Evolutionary conservation across 495 filamentous ascomycete genomes (phyloP), one percentile per base, ranked within the genome.

Genomic region (Paragyromitra xinjiangensis): DNA sequence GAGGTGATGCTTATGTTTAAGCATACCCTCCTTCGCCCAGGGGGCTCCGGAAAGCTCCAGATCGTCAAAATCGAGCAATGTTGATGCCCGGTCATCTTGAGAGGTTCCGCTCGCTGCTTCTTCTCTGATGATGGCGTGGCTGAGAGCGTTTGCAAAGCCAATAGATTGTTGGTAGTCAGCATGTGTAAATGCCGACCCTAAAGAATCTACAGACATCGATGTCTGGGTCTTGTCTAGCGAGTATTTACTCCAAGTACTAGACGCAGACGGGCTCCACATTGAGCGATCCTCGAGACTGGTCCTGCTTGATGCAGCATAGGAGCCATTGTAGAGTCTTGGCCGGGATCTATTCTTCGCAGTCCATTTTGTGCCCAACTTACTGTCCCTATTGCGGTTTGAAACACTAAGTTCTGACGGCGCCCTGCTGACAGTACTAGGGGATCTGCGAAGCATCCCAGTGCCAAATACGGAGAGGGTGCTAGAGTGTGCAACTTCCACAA

Each of bases 1-100:
- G 16, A 98, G 87, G 82, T 98, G 94, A 83, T 97, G 95, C 84
- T 98, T 98, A 84, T 98, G 95, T 79, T 94, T 95, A 16, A 98
- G 85, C 72, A 95, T 92, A 48, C 95, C 95, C 83, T 99, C 95
- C 81, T 99, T 99, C 48, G 96, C 92, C 95, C 95, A 99, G 8
- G 95, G 95, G 8, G 95, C 93, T 19, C 95, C 95, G 6, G 90
- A 90, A 51, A 99, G 89, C 78, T 95, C 94, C 19, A 99, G 85
- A 80, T 98, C 96, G 80, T 98, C 95, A 19, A 66, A 81, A 76
- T 98, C 95, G 0, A 98, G 88, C 19, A 96, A 87, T 53, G 91
- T 90, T 42, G 88, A 87, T n/a, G 84, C 87, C 34, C 88, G 85
- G 77, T 84, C 80, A 81, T 87, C 83, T 76, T 89, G 84, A 77